Evolutionary conservation across 2,329 filamentous ascomycete species (phyloP), one percentile per base, ranked within the genome.

Genomic region (Neodidymelliopsis sp.): DNA sequence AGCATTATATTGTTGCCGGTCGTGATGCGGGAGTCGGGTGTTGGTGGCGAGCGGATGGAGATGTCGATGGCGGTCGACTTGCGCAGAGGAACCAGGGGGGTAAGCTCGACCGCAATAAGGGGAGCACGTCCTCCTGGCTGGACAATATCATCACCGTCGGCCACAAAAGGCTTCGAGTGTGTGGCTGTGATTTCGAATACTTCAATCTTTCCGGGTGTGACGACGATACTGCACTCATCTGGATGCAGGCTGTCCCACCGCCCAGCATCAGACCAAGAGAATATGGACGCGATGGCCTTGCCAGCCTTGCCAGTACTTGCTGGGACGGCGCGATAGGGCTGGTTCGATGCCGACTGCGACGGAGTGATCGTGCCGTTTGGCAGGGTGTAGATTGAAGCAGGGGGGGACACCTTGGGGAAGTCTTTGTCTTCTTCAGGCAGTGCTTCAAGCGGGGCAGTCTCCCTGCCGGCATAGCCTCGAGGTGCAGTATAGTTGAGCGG

Each of bases 11-110:
- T 94, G 62, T 86, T 87, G 34, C 75, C 73, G 10, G 87, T 82
- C 50, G 80, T 82, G 47, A 96, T 81, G 61, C 84, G 84, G 4
- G 89, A 91, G 54, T 89, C 84, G 24, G 80, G 70, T 6, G 89
- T 88, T 19, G 92, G 88, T 1, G 90, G 90, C 6, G 93, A 97
- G 38, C 91, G 88, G 57, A 99, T 90, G 58, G 95, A 94, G 43
- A 99, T 90, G 70, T 99, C 94, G 23, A 99, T 84, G 3, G 89
- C 90, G 16, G 91, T 99, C 63, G 92, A 94, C 65, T 93, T 88
- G 55, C 93, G 85, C 53, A 97, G 86, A 59, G 92, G 88, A 6
- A 97, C 93, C 27, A 96, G 79, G 0, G 94, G 94, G 0, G 93
- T 97, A 30, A 99, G 84, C 66, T 96, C 91, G 24, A 97, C 83